phyloP scores from a whole-genome alignment of 306 rosid species.

The Cucumis hystrix region DNA sequence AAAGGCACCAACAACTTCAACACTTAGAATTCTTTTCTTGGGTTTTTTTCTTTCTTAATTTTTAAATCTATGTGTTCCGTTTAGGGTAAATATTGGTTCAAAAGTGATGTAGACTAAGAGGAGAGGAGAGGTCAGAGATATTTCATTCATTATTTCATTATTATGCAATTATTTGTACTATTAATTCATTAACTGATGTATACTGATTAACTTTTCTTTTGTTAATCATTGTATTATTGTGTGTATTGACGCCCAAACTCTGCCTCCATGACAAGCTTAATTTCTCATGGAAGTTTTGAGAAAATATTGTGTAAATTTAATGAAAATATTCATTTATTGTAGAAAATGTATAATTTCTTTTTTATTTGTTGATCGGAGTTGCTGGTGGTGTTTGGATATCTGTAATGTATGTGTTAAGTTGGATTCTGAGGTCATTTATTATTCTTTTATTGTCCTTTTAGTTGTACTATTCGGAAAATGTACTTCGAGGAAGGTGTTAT shows the following conservation, averaged over 20 bases:
- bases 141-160: conserved; percentile 5
- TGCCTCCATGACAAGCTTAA: not conserved
- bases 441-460: too few relatives aligned
- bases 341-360: too few relatives aligned
- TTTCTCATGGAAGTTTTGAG: not conserved
- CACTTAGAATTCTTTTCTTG: conserved; percentile 13
- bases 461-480: too few relatives aligned
- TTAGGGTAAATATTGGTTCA: not conserved
- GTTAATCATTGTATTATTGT: not conserved
- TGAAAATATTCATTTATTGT: not conserved
- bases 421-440: too few relatives aligned
- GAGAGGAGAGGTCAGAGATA: not conserved
- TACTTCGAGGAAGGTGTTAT: too few relatives aligned
- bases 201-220: not conserved
- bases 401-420: too few relatives aligned
- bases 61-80: not conserved
- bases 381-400: too few relatives aligned
- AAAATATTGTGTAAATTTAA: not conserved
- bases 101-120: not conserved
- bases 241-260: not conserved
- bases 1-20: conserved; percentile 30
- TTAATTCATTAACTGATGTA: too few relatives aligned
- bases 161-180: not conserved
- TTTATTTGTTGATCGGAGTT: too few relatives aligned
- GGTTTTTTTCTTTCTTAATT: not conserved